phyloP scores from a whole-genome alignment of 2,329 filamentous ascomycete species.

The Trichoderma citrinoviride region DNA sequence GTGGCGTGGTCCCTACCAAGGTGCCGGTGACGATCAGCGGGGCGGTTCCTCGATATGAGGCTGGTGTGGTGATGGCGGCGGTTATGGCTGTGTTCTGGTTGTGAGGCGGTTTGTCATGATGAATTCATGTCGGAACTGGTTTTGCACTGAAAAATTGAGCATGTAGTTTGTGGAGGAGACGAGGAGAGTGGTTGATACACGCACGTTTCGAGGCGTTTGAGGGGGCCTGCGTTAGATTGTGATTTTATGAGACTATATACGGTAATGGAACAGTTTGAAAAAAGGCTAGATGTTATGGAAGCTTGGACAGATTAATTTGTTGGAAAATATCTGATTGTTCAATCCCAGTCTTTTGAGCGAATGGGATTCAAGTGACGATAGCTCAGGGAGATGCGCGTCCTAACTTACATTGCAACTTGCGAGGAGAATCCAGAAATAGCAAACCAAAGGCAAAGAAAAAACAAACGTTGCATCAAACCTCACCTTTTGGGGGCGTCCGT shows the following conservation, averaged over 20 bases:
- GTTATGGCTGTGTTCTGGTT: neutral
- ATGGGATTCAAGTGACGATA: neutral
- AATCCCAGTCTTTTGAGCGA: neutral
- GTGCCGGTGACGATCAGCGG: conserved; percentile 19
- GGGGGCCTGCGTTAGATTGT: neutral
- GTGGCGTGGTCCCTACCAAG: neutral
- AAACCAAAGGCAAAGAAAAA: neutral
- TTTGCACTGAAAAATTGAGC: too few relatives aligned
- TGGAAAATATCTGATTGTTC: neutral
- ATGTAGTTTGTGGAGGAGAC: too few relatives aligned
- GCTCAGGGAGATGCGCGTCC: neutral
- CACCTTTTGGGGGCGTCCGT: conserved; percentile 59
- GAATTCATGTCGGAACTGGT: neutral
- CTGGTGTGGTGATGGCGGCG: neutral
- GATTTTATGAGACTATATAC: neutral
- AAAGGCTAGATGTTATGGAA: neutral
- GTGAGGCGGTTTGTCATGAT: neutral
- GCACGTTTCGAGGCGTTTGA: neutral
- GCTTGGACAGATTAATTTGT: neutral
- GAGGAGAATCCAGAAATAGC: too few relatives aligned
- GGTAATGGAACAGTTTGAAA: neutral
- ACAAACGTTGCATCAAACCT: neutral
- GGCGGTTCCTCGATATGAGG: conserved; percentile 5
- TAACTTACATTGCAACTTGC: neutral
- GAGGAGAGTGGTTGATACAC: neutral